Evolutionary conservation across 352 stramenopile genomes (phyloP).

Genomic region (Globisporangium spinosum): DNA sequence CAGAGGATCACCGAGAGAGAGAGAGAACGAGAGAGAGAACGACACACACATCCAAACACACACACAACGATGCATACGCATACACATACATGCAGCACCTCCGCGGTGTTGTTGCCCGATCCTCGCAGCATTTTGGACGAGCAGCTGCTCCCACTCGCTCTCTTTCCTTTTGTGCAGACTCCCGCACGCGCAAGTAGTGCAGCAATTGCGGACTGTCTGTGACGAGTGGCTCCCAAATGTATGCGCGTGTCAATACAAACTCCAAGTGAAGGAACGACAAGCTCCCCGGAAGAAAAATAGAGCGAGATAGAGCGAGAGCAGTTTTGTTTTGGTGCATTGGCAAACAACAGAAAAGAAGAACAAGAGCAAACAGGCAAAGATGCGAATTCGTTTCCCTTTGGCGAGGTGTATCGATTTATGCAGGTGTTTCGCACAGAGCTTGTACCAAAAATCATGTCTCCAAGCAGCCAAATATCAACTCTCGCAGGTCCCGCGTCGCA

Average conservation of each 20-base stretch:
- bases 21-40: background rate
- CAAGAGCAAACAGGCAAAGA: background rate
- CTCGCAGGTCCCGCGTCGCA: background rate
- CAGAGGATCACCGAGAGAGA: background rate
- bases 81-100: background rate
- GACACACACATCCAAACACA: background rate
- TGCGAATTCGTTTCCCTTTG: background rate
- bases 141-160: conserved; percentile 2
- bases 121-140: background rate
- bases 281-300: conserved; percentile 2
- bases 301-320: conserved; percentile 24
- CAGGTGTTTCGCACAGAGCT: background rate
- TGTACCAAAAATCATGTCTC: background rate
- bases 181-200: too few relatives aligned
- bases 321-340: conserved; percentile 14
- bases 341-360: conserved; percentile 7
- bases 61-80: background rate
- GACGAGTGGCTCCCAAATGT: background rate
- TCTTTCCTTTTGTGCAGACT: background rate
- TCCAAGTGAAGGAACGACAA: conserved; percentile 3
- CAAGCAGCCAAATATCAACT: background rate
- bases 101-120: background rate
- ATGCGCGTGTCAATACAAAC: conserved; percentile 1
- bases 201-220: conserved; percentile 1
- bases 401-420: background rate